Evolutionary conservation across 257 asterid species (phyloP), one percentile per base, ranked within the genome.

Genomic region (Coffea canephora): DNA sequence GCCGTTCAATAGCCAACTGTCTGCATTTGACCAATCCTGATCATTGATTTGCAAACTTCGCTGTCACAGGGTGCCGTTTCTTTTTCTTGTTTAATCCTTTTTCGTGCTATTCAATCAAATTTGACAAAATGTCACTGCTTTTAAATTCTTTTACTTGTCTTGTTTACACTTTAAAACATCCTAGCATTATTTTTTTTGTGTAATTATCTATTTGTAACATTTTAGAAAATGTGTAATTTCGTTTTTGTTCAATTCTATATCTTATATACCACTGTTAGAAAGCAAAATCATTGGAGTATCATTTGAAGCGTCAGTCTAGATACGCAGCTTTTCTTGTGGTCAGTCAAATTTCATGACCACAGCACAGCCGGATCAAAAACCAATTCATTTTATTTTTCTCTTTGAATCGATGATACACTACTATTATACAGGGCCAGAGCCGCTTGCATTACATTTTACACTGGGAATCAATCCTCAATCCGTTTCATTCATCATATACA

Each of bases 401-500:
- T 31, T 36, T 36, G 16, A 2, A 77, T 15, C 21, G 23, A n/a
- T 46, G 4, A 19, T 31, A 49, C 73, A 77, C 15, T 48, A 77
- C 15, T 48, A 71, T 36, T 49, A 19, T 71, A 50, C 73, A 73
- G 46, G 27, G 65, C 74, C 19, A 71, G 5, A 50, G 39, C 69
- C 21, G 34, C 67, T 67, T n/a, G 75, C 45, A 46, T 43, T 25
- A 64, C 57, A 62, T 61, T 75, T 45, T 49, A 77, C 74, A 54
- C 14, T 64, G 14, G 6, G 43, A 13, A 64, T 49, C 62, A 77
- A 43, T 76, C 61, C 8, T 76, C 62, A 84, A 73, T 82, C 77
- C 80, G 81, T 86, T 80, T 90, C 89, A 77, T 73, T 84, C 70
- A 88, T 80, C 87, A 89, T 70, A 70, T 85, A 90, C 91, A 94